Evolutionary conservation across 192 early-diverging fungal species (phyloP).

Genomic region (Gonapodya sp.): DNA sequence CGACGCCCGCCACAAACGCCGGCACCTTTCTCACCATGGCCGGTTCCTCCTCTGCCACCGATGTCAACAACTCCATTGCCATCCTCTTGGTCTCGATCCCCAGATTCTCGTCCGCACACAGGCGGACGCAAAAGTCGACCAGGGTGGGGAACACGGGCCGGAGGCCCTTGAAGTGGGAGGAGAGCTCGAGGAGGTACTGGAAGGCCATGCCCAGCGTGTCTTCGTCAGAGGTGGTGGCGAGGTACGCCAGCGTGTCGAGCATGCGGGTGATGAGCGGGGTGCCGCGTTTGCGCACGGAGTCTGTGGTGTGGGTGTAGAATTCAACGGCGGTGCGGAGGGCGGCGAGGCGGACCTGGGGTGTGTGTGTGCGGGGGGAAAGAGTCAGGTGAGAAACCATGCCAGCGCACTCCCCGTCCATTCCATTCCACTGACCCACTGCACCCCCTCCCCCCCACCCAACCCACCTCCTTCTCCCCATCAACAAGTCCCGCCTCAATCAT

Average conservation of each 20-base stretch:
- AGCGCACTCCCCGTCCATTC: too few relatives aligned
- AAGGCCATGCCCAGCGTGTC: slow-evolving; percentile 59
- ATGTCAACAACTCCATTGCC: slow-evolving; percentile 84
- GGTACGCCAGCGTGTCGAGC: slow-evolving; percentile 8
- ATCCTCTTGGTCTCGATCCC: slow-evolving; percentile 80
- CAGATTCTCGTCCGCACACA: slow-evolving; percentile 72
- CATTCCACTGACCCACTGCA: too few relatives aligned
- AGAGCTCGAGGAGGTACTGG: slow-evolving; percentile 75
- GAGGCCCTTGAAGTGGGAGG: slow-evolving; percentile 71
- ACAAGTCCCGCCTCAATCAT: not conserved
- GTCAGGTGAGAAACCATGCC: not conserved
- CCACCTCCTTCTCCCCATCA: not conserved
- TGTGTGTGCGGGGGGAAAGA: not conserved
- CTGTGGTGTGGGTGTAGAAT: not conserved
- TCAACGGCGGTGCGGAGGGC: slow-evolving; percentile 29
- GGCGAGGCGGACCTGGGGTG: slow-evolving; percentile 24
- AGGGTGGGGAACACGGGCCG: slow-evolving; percentile 64
- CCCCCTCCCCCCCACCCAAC: too few relatives aligned
- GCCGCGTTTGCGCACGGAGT: slow-evolving; percentile 44
- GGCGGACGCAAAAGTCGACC: slow-evolving; percentile 59
- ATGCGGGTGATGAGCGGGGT: slow-evolving; percentile 29
- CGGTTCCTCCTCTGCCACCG: slow-evolving; percentile 78
- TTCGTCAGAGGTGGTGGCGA: slow-evolving; percentile 23
- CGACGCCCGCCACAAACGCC: slow-evolving; percentile 63
- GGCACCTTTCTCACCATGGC: slow-evolving; percentile 84